Base-by-base conservation (phyloP, 805 yeast species). In the Starmerella riodocensis region DNA sequence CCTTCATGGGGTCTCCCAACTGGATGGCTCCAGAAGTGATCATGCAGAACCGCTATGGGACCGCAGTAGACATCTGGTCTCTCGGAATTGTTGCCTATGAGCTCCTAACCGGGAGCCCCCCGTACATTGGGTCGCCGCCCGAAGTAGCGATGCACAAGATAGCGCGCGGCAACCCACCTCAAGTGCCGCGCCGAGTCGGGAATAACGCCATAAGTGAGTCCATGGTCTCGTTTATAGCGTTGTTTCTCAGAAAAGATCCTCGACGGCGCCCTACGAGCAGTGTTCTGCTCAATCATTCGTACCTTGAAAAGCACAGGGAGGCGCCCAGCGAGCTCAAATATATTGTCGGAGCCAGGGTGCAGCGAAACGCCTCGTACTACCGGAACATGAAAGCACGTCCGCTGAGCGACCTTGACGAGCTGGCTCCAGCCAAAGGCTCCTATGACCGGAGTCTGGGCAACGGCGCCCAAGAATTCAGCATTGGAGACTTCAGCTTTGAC, bases 21-120 rank as follows among this genome's bases (percentile, higher is more conserved):
- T 86, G 96, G 96, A 86, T 88, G 97, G 98, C 98, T 0, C 98
- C 98, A 0, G 98, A 91, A 57, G 80, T 88, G n/a, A 79, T 91
- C 32, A 56, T 69, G 53, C 52, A 58, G 33, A 57, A 61, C 8
- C 93, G 91, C 1, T 85, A 91, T 57, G 70, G 81, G 53, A 80
- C 77, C 46, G 81, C 79, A 53, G 94, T 85, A 1, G 98, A 91
- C 55, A 81, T 91, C 38, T 91, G 98, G 98, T 84, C 95, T 0
- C 64, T 85, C 18, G 98, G 98, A 0, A 88, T 91, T 37, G 86
- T 97, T 0, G 74, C 82, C 1, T 79, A 82, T 52, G 98, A 91
- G 59, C 63, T 91, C 34, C 68, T 80, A 1, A 74, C 76, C 3
- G 97, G 96, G 0, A 60, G 66, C 8, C 94, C 95, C 0, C 98